Conservation (phyloP, 345 rosid species). For the Brassica rapa region DNA sequence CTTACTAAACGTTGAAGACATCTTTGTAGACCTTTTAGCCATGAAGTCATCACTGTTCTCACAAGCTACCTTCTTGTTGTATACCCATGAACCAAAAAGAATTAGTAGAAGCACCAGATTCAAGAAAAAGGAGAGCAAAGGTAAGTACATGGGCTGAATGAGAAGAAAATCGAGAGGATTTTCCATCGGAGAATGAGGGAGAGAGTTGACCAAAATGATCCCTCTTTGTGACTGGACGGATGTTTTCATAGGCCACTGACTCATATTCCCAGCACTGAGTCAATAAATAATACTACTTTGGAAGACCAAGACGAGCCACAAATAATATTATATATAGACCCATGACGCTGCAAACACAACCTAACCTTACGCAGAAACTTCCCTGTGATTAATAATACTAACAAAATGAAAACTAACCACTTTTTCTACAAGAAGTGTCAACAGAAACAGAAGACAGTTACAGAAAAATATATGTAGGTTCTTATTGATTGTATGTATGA, state of each 20-base stretch:
- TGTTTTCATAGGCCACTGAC: background rate
- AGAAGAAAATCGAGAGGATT: constrained; percentile 37
- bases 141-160: constrained; percentile 46
- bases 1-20: constrained; percentile 33
- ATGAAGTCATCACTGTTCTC: constrained; percentile 29
- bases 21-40: constrained; percentile 25
- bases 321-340: background rate
- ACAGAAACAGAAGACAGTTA: background rate
- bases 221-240: background rate
- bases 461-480: background rate
- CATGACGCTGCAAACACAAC: background rate
- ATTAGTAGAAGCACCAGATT: constrained; percentile 50
- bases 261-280: background rate
- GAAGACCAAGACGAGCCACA: background rate
- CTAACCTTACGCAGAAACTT: background rate
- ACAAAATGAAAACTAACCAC: background rate
- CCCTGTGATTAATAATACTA: background rate
- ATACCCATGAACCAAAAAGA: constrained; percentile 43
- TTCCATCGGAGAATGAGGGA: constrained; percentile 15
- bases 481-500: background rate
- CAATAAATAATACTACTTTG: background rate
- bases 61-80: constrained; percentile 37
- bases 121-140: constrained; percentile 46
- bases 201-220: background rate
- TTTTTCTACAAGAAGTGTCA: no score